Evolutionary conservation across 441 rosid species (phyloP), one percentile per base, ranked within the genome.

Genomic region (Pelargonium exstipulatum): DNA sequence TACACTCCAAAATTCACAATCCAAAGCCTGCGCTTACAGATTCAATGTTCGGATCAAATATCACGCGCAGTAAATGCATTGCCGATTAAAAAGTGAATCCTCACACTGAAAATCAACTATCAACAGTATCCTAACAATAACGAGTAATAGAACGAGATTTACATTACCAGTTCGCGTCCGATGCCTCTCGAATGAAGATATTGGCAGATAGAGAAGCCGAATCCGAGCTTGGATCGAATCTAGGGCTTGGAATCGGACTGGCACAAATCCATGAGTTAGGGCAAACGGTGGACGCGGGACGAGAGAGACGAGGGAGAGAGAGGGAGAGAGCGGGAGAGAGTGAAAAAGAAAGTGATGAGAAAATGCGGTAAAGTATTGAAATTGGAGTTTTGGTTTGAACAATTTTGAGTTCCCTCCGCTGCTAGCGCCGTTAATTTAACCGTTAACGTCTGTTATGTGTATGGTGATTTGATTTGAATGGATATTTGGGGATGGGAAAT

Each of bases 401-500:
- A 29, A 60, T 60, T 77, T 71, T 13, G 61, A 45, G 78, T 84
- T 80, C 82, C 87, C 82, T 75, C 84, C 85, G 37, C 62, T 14
- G 29, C 43, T n/a, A 77, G 35, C 85, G 77, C 46, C 78, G 85
- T 83, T 74, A 73, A 13, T n/a, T 3, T 51, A 49, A 18, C 62
- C 12, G 18, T 14, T 55, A 22, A 55, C 62, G 18, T 55, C 62
- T 10, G 62, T 55, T 55, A 55, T 2, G 9, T 55, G 26, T 55
- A 0, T 0, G 10, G 43, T 40, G 43, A 40, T 40, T 5, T 37
- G 8, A 5, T 5, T 5, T 37, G 8, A 5, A 3, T 37, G 42
- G 42, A 37, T 7, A 37, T 37, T 6, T 37, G 8, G 35, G 35
- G 35, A 4, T 29, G 35, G 5, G 4, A 29, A 29, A 29, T 4